Conservation (phyloP, 768 basidiomycete species). For the Termitomyces sp. region DNA sequence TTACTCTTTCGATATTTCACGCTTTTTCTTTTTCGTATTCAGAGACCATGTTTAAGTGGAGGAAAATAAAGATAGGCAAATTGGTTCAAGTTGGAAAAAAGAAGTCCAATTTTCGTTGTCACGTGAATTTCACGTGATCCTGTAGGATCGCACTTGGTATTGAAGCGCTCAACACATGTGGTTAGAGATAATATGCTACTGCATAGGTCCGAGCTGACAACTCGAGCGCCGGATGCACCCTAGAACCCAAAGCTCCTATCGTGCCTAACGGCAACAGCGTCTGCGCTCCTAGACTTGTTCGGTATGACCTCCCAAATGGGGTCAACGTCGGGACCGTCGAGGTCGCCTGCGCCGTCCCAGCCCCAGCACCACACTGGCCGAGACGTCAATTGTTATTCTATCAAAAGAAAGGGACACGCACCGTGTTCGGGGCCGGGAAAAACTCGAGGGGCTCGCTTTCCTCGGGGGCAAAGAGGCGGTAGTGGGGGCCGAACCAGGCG, state of each 20-base stretch:
- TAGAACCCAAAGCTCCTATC: no score
- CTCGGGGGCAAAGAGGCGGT: conserved; percentile 86
- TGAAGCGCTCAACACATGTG: no score
- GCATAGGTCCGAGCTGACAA: no score
- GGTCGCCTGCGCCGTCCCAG: conserved; percentile 97
- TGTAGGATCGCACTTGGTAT: no score
- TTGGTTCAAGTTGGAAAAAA: no score
- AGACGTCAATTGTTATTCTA: no score
- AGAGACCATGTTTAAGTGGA: conserved; percentile 16
- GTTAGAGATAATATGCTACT: no score
- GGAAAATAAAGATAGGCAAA: background rate
- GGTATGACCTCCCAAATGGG: conserved; percentile 93
- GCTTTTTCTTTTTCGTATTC: conserved; percentile 29
- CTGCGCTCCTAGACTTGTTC: conserved; percentile 49
- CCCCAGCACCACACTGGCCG: conserved; percentile 96
- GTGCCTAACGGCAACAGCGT: conserved; percentile 69
- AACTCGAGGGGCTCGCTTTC: conserved; percentile 78
- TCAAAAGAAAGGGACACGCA: conserved; percentile 34
- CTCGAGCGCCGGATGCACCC: no score
- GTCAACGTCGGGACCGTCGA: conserved; percentile 96
- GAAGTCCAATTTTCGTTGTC: no score
- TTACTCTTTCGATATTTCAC: conserved; percentile 27
- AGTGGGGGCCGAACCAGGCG: conserved; percentile 98
- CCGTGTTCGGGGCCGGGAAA: conserved; percentile 75
- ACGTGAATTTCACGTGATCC: no score